Base-by-base conservation (phyloP, 2,329 filamentous ascomycete genomes). In the Sporothrix mexicana region DNA sequence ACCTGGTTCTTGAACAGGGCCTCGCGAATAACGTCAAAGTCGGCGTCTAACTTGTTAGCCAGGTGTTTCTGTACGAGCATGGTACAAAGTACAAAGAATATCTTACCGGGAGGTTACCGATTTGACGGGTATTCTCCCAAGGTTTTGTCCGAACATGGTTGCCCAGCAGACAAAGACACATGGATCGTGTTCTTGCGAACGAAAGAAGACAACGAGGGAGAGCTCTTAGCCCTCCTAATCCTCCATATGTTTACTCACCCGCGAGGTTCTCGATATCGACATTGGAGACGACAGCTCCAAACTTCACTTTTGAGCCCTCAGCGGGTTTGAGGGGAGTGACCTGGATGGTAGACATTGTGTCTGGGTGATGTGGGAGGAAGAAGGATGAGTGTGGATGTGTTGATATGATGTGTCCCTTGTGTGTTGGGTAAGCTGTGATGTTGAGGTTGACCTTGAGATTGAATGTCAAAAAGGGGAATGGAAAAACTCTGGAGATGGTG, bases 1-100 rank as follows among this genome's bases (percentile, higher is more conserved):
- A 94, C 87, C 74, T 92, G 90, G 78, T 92, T 83, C 13, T 82
- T 85, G 83, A 92, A 94, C 4, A 94, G 86, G 1, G 91, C 88
- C 20, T 89, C 81, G 73, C 86, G 87, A 77, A 95, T 89, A 23
- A 85, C 79, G 8, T 85, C 82, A 78, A 93, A 93, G 77, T 92
- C 89, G 76, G 84, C 84, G 76, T 93, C 90, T 88, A 2, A 6
- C 49, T 72, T 51, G 68, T 70, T 53, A 59, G 64, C 69, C 66
- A 20, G 17, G 9, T 17, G 9, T 53, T 17, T 49, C 25, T 55
- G 57, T 61, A 0, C 12, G 36, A 3, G 45, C 2, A 5, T 15
- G 6, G 20, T 10, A 15, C 69, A 43, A 45, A 9, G 13, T 45
- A n/a, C 12, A 23, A 43, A 49, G 47, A 51, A 12, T 45, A 69